Evolutionary conservation across 768 basidiomycete species (phyloP), one percentile per base, ranked within the genome.

Genomic region (Paxillus ammoniavirescens): DNA sequence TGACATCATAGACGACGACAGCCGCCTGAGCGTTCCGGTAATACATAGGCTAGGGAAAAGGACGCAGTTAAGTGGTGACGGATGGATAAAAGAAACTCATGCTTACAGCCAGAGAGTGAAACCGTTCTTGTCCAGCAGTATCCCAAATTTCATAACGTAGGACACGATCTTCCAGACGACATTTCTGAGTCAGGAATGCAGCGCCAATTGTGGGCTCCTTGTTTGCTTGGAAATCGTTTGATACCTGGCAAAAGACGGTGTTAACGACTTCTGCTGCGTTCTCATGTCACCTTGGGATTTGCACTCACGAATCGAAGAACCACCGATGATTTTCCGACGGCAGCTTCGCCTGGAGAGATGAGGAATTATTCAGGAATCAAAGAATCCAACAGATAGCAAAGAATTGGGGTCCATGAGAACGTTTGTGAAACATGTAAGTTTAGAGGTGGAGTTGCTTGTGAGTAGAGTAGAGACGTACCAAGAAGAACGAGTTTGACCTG

Each of bases 131-230:
- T 48, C 91, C 92, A 35, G 93, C 92, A 45, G 93, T 95, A 63
- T 95, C 93, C 95, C 96, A 98, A 45, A 98, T 98, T 76, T 98
- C 96, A 72, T 93, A 93, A 52, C 91, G 87, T 58, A 93, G 75
- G 23, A 93, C 88, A 52, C 91, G 89, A 73, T 98, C 97, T 71
- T 99, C 96, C 36, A 95, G 78, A 50, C 92, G 87, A 65, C 93
- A 95, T 72, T 95, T 94, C 79, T 96, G 93, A 14, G 93, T 96
- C 50, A 96, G 71, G 77, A 96, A 96, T 4, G 93, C 95, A 48
- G 95, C 95, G 35, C 95, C 96, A 64, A 99, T 98, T 23, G 96
- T 99, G 9, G 96, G 96, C 65, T 97, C 94, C 72, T 98, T 98
- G 82, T 98, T 98, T 56, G 92, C 86, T 73, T 98, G 95, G 72